A percentile compares a stretch with the other conserved stretches of the same genome.
These are phyloP conservation scores for Podosphaera xanthii DNA, from an alignment of 2,329 filamentous ascomycete species.

Conservation along the genomic window DNA sequence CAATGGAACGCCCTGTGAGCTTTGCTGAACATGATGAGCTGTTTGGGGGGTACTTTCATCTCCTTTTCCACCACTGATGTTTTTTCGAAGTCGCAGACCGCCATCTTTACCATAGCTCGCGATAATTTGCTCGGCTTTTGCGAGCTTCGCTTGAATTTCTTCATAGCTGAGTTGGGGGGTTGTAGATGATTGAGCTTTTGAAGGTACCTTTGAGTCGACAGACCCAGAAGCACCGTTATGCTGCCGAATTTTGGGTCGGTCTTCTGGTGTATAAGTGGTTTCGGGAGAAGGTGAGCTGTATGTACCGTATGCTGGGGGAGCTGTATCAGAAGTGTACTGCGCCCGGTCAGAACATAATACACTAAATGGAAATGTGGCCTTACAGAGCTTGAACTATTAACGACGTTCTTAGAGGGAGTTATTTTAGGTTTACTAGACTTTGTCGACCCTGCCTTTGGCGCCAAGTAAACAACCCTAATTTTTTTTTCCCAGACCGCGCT, in stretches of 20 bases:
- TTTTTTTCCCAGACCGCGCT: constrained; percentile 72
- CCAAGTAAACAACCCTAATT: constrained; percentile 74
- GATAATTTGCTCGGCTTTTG: constrained; percentile 53
- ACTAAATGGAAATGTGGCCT: background rate
- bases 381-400: constrained; percentile 10
- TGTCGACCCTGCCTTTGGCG: constrained; percentile 26
- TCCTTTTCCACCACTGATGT: constrained; percentile 28
- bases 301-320: constrained; percentile 23
- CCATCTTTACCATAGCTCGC: constrained; percentile 44
- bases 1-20: constrained; percentile 52
- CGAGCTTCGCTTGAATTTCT: constrained; percentile 50
- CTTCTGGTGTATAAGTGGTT: constrained; percentile 13
- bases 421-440: constrained; percentile 2
- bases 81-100: constrained; percentile 61
- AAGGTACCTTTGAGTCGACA: constrained; percentile 15
- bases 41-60: constrained; percentile 24
- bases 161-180: constrained; percentile 20
- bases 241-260: constrained; percentile 7
- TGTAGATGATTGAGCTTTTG: constrained; percentile 14
- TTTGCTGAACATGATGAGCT: constrained; percentile 24
- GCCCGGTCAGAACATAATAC: background rate
- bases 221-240: background rate
- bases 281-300: constrained; percentile 28
- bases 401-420: constrained; percentile 13
- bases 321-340: constrained; percentile 7